phyloP scores from a whole-genome alignment of 2,329 filamentous ascomycete genomes.

The Pyricularia sp. region DNA sequence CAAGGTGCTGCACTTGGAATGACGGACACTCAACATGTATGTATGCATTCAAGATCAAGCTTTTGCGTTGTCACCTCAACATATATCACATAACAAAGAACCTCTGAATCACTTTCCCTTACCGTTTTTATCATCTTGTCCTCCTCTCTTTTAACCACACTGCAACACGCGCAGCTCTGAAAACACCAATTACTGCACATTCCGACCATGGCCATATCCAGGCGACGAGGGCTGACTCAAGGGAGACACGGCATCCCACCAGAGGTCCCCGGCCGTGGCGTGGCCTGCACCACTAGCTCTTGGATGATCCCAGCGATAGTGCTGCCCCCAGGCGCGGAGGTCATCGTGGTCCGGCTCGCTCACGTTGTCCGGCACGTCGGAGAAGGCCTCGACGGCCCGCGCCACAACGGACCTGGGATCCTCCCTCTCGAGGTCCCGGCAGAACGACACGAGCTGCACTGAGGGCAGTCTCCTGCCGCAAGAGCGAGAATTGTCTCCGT shows the following conservation, averaged over 20 bases:
- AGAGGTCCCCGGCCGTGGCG: neutral
- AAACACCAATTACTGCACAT: neutral
- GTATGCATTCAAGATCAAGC: neutral
- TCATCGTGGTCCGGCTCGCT: neutral
- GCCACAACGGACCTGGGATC: neutral
- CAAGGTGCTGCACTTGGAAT: neutral
- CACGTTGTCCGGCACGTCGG: neutral
- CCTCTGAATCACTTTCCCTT: too few relatives aligned
- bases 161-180: neutral
- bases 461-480: neutral
- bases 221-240: neutral
- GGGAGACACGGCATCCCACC: neutral
- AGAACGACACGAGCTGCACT: neutral
- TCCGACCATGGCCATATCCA: neutral
- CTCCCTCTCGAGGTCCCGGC: neutral
- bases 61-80: neutral
- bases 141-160: neutral
- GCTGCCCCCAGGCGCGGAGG: neutral
- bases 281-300: neutral
- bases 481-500: neutral
- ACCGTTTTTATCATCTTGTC: neutral
- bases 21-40: neutral
- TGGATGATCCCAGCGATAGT: neutral
- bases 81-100: neutral
- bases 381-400: neutral